Conservation (phyloP, 495 filamentous ascomycete species). For the Xylaria venustula region DNA sequence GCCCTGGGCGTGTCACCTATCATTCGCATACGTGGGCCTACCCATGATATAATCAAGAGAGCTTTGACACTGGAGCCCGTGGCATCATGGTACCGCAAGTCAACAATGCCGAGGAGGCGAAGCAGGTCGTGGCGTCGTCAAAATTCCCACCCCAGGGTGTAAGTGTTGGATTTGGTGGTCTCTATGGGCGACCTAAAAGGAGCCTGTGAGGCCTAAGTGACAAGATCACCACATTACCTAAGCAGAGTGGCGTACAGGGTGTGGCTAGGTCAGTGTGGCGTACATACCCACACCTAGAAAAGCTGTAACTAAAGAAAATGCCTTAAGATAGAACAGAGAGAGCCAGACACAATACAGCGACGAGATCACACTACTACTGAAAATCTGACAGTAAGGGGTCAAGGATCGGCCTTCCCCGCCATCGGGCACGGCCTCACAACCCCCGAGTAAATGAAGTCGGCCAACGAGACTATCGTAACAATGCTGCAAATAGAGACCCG, state of each 20-base stretch:
- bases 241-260: too few relatives aligned
- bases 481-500: slow-evolving; percentile 36
- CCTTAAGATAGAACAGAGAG: too few relatives aligned
- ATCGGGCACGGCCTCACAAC: slow-evolving; percentile 32
- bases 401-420: slow-evolving; percentile 29
- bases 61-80: slow-evolving; percentile 46
- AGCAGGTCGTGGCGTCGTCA: background rate
- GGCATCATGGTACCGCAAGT: slow-evolving; percentile 45
- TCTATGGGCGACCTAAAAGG: too few relatives aligned
- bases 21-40: slow-evolving; percentile 32
- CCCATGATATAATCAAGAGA: slow-evolving; percentile 23
- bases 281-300: too few relatives aligned
- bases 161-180: too few relatives aligned
- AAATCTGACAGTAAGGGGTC: too few relatives aligned
- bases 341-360: too few relatives aligned
- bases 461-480: slow-evolving; percentile 34
- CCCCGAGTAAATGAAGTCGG: slow-evolving; percentile 33
- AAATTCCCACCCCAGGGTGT: slow-evolving; percentile 34
- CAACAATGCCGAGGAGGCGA: slow-evolving; percentile 41
- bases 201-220: too few relatives aligned
- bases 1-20: slow-evolving; percentile 42
- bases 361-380: too few relatives aligned
- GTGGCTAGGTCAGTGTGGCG: too few relatives aligned
- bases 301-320: too few relatives aligned
- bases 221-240: too few relatives aligned